phyloP scores from a whole-genome alignment of 371 early-diverging fungal species.

The Umbelopsis sp. region DNA sequence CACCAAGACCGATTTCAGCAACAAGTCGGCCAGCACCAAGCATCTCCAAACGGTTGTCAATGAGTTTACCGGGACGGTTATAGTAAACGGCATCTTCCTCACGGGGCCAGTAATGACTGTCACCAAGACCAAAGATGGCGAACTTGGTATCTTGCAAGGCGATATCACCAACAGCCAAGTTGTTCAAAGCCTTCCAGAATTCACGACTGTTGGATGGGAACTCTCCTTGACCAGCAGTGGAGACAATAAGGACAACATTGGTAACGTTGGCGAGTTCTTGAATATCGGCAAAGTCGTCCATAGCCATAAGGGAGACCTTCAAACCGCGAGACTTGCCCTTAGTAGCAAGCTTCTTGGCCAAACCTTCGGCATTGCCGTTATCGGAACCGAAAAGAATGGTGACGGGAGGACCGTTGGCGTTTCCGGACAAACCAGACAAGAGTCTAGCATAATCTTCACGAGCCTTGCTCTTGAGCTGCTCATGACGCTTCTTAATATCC shows the following conservation, averaged over 20 bases:
- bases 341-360: conserved; percentile 81
- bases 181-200: conserved; percentile 79
- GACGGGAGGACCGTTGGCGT: conserved; percentile 78
- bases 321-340: conserved; percentile 82
- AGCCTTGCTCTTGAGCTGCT: conserved; percentile 52
- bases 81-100: conserved; percentile 88
- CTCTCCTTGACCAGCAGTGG: conserved; percentile 96
- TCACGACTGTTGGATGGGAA: conserved; percentile 89
- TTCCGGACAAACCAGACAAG: conserved; percentile 64
- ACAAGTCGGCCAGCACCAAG: conserved; percentile 73
- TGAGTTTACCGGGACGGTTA: conserved; percentile 86
- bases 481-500: conserved; percentile 57
- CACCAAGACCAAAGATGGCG: conserved; percentile 91
- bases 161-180: conserved; percentile 57
- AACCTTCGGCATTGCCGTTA: conserved; percentile 84
- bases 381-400: conserved; percentile 91
- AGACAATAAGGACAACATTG: conserved; percentile 75
- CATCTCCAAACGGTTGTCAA: conserved; percentile 77
- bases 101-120: conserved; percentile 94
- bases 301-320: conserved; percentile 71
- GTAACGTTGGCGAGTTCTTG: conserved; percentile 79
- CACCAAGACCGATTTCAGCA: conserved; percentile 74
- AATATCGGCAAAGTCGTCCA: conserved; percentile 77
- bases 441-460: conserved; percentile 72
- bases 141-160: conserved; percentile 70